Conservation (phyloP, 306 rosid genomes). For the Castanopsis chinensis region DNA sequence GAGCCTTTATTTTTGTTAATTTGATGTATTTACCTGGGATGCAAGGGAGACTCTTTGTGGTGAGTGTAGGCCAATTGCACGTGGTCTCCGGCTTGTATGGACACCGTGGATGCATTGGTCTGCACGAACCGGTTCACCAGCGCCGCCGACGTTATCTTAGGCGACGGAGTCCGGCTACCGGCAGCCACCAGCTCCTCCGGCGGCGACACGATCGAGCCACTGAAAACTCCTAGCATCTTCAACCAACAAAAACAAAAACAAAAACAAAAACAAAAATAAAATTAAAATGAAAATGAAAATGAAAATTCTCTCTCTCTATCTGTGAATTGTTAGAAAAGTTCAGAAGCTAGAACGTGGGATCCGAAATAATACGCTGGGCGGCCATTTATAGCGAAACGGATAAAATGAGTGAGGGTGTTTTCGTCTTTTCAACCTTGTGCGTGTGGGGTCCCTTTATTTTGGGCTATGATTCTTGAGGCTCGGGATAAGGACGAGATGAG, state of each 20-base stretch:
- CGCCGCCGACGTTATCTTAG: conserved; percentile 56
- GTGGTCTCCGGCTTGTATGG: conserved; percentile 66
- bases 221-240: conserved; percentile 80
- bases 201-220: conserved; percentile 76
- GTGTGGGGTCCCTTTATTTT: conserved; percentile 8
- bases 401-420: conserved; percentile 16
- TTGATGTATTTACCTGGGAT: conserved; percentile 62
- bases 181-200: conserved; percentile 92
- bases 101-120: conserved; percentile 54
- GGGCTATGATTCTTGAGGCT: conserved; percentile 22
- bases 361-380: neutral
- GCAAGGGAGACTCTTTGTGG: conserved; percentile 59
- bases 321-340: neutral
- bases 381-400: conserved; percentile 26
- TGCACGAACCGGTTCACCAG: conserved; percentile 62
- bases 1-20: neutral
- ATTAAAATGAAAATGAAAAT: neutral
- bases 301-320: neutral
- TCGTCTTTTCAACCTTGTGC: conserved; percentile 8
- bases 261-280: too few species aligned
- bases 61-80: conserved; percentile 72
- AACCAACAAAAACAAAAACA: neutral
- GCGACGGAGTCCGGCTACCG: conserved; percentile 90
- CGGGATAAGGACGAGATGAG: neutral
- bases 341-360: conserved; percentile 23